Percentiles rank a stretch among this genome's conserved stretches.
Conservation (phyloP, 768 basidiomycete species). For the Phaffia australis region DNA sequence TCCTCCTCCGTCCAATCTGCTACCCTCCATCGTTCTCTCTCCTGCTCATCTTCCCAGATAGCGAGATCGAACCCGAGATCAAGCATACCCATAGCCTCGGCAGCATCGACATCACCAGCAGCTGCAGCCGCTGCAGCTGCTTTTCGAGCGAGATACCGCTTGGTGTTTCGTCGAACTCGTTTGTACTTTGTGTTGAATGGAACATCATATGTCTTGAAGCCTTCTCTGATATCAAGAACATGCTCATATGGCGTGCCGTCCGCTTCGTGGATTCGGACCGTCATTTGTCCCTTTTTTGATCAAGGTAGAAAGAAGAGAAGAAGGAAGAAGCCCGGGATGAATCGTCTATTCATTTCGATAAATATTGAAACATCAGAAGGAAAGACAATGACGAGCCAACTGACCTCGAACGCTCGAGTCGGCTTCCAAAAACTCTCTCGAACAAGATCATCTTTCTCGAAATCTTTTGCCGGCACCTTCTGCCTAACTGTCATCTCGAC, state of each 20-base stretch:
- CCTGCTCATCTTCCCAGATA: slow-evolving; percentile 29
- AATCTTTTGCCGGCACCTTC: slow-evolving; percentile 62
- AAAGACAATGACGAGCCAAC: slow-evolving; percentile 28
- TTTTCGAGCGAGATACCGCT: slow-evolving; percentile 86
- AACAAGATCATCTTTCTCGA: slow-evolving; percentile 57
- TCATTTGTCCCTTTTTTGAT: slow-evolving; percentile 86
- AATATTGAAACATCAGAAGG: not conserved
- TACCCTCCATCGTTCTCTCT: slow-evolving; percentile 59
- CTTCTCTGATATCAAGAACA: slow-evolving; percentile 75
- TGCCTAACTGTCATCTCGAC: slow-evolving; percentile 93
- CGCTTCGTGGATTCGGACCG: slow-evolving; percentile 95
- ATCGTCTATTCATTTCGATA: too few species aligned
- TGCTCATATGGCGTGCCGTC: slow-evolving; percentile 99
- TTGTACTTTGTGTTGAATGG: slow-evolving; percentile 98
- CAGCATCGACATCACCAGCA: slow-evolving; percentile 81
- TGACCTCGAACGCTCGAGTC: slow-evolving; percentile 76
- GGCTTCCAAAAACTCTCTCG: slow-evolving; percentile 52
- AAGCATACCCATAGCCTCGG: slow-evolving; percentile 76
- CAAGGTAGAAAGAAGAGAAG: not conserved
- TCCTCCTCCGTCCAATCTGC: slow-evolving; percentile 98
- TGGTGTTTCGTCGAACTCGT: slow-evolving; percentile 87
- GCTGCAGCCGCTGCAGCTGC: slow-evolving; percentile 87
- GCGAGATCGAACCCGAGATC: slow-evolving; percentile 32
- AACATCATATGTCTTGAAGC: slow-evolving; percentile 90
- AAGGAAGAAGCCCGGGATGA: not conserved